Evolutionary conservation across 805 yeast genomes (phyloP), one percentile per base, ranked within the genome.

Genomic region (Metschnikowia orientalis): DNA sequence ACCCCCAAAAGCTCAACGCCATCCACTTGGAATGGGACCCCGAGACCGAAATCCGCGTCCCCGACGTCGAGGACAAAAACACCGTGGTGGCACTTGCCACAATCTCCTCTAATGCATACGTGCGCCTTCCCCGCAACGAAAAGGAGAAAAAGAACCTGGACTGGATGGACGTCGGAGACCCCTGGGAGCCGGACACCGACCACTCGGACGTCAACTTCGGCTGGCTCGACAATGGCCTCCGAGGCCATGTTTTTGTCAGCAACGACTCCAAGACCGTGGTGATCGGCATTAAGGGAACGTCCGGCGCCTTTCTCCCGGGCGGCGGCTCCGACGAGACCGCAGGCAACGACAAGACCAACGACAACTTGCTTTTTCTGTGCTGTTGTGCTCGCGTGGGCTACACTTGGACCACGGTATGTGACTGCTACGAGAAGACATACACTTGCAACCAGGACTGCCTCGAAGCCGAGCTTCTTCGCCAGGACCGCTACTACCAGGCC

Each of bases 341-440:
- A 0, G 75, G 70, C 1, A 79, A 76, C 38, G 98, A 92, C 54
- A 87, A 85, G 56, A 57, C 71, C 18, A 92, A 90, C 54, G 97
- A 92, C 55, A 92, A 92, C 51, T 53, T 90, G 37, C 60, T 92
- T 21, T 92, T 92, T 54, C 84, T 94, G 8, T 92, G 98, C 57
- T 92, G 98, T 56, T 92, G 98, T 61, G 97, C 95, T 0, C 71
- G 97, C 23, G 81, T 90, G 1, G 76, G 92, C 23, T 88, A 87
- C 44, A 59, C 86, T 58, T 92, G 97, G 98, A 77, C 81, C 6
- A 83, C 97, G 0, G 97, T 88, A 1, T 92, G 98, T 60, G 96
- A 88, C 56, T 92, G 98, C 54, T 90, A 81, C 52, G 75, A 78
- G 41, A 76, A 74, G 32, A 74, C 94, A 0, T 86, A 85, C 56